phyloP scores from a whole-genome alignment of 2,329 filamentous ascomycete species.

The Gnomoniopsis sp. region DNA sequence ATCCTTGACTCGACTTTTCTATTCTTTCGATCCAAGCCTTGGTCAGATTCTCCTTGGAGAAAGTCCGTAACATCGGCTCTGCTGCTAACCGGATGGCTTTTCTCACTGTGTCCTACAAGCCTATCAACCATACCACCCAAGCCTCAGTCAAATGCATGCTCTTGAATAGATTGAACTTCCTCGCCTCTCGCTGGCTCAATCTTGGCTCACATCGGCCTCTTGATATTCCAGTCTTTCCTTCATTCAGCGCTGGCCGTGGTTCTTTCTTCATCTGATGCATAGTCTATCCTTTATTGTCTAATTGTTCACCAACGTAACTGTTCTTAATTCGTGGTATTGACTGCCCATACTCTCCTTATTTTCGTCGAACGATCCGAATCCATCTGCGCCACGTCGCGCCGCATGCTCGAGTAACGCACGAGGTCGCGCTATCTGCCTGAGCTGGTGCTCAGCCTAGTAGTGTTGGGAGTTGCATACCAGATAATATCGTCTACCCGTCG shows the following conservation, averaged over 20 bases:
- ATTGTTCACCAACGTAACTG: background rate
- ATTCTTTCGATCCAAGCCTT: background rate
- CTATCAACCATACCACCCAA: background rate
- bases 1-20: background rate
- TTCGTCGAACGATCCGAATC: background rate
- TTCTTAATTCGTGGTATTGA: background rate
- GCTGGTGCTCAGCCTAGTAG: background rate
- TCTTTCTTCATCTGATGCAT: background rate
- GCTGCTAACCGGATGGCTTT: background rate
- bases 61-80: background rate
- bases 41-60: background rate
- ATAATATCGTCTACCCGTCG: background rate
- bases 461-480: background rate
- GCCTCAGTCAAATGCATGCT: background rate
- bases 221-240: background rate
- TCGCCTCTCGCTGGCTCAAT: background rate
- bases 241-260: slow-evolving; percentile 3
- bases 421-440: background rate
- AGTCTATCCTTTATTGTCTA: background rate
- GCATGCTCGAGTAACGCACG: background rate
- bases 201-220: background rate
- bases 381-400: background rate
- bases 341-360: background rate
- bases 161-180: background rate
- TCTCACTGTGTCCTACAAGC: background rate